Evolutionary conservation across 202 grass and related monocot species (phyloP).

Genomic region (Setaria viridis): DNA sequence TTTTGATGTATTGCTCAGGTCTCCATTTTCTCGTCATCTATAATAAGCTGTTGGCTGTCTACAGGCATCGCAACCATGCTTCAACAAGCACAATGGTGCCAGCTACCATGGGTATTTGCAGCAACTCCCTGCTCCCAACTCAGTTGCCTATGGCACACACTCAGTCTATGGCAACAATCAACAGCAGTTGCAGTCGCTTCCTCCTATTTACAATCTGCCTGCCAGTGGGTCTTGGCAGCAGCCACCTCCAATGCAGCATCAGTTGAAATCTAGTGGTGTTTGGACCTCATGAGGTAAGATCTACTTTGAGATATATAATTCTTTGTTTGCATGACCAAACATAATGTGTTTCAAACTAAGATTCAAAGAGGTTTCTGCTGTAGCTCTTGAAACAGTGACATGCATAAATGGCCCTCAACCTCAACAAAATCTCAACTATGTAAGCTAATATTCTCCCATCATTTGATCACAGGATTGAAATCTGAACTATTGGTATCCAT

Average conservation of each 20-base stretch:
- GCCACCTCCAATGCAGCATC: background rate
- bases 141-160: background rate
- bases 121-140: background rate
- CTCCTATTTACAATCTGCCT: background rate
- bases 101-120: constrained; percentile 5
- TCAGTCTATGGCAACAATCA: constrained; percentile 1
- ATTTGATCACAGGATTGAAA: background rate
- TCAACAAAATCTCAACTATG: background rate
- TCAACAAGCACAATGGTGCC: background rate
- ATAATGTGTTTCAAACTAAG: background rate
- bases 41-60: background rate
- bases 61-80: background rate
- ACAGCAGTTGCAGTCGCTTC: background rate
- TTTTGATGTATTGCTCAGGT: background rate
- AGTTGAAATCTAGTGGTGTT: background rate
- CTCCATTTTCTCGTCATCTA: background rate
- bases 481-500: background rate
- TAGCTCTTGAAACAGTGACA: background rate
- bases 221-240: background rate
- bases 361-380: background rate
- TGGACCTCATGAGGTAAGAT: background rate
- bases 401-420: background rate
- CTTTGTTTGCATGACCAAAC: background rate
- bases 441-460: too few relatives aligned
- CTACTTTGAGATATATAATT: background rate